Base-by-base conservation (phyloP, 192 early-diverging fungal genomes). In the Coemansia sp. region DNA sequence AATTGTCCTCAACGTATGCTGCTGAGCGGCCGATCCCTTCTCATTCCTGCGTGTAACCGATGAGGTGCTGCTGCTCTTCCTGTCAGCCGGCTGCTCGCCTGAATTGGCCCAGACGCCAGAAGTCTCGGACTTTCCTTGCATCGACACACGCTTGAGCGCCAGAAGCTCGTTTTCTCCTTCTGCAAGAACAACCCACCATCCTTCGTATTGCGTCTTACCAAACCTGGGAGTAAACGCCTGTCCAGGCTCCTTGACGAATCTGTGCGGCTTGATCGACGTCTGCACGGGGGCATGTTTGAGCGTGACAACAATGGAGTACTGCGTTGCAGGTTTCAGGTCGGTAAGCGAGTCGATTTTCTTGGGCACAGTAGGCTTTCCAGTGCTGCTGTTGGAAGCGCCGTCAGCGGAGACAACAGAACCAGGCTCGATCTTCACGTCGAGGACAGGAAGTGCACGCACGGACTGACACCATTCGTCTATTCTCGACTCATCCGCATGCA, bases 201-300 rank as follows among this genome's bases (percentile, higher is more conserved):
- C 90, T 70, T 99, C 96, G 73, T 90, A 92, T 73, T 98, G 95
- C 8, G 88, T 81, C 70, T 98, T 97, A 18, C 95, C 92, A 70
- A 98, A 99, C 63, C 85, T 73, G 20, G 94, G 94, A 20, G 93
- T 86, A 64, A 92, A 83, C n/a, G 94, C 88, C 20, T 87, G 87
- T 2, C 88, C 88, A 23, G 60, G 61, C 49, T 79, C 74, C 43
- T 62, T 46, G 20, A 74, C 57, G 36, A 76, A 62, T 53, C 21
- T 16, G 24, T 71, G 71, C 48, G 4, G 18, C 15, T 23, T 60
- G 23, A 76, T 24, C 10, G 48, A 74, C 57, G 69, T 87, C 73
- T 35, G 45, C 45, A 23, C 45, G 8, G 62, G 69, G 43, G 39
- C 63, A 53, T 59, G 60, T 49, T 41, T 71, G 59, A 60, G 79